Conservation (phyloP, 176 grass and related monocot genomes). For the Aegilops longissima region DNA sequence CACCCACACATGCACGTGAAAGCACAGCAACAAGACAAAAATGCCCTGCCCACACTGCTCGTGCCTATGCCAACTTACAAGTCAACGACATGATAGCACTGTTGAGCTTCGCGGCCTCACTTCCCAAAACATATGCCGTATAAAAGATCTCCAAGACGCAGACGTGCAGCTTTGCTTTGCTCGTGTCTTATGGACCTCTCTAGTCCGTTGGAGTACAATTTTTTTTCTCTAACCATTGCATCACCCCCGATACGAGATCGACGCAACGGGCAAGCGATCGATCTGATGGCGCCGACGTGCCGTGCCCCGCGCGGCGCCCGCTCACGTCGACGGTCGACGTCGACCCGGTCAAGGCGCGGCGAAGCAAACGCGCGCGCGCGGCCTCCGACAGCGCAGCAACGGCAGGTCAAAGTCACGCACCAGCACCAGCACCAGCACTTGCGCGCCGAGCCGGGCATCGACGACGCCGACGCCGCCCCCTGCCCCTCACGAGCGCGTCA, state of each 20-base stretch:
- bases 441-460: background rate
- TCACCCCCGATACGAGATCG: too few species aligned
- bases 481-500: background rate
- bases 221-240: too few species aligned
- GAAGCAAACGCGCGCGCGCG: background rate
- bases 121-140: background rate
- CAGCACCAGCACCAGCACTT: background rate
- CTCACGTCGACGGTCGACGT: conserved; percentile 1
- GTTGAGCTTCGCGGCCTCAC: background rate
- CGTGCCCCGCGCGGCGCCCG: conserved; percentile 1
- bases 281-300: conserved; percentile 44
- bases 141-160: background rate
- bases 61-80: background rate
- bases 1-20: background rate
- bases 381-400: background rate
- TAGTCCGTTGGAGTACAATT: too few species aligned
- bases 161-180: too few species aligned
- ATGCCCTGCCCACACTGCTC: background rate
- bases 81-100: background rate
- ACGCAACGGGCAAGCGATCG: conserved; percentile 16
- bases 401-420: conserved; percentile 22
- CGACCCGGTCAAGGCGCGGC: background rate
- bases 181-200: too few species aligned
- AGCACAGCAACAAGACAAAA: background rate
- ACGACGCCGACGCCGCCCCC: background rate